A percentile compares a stretch with the other conserved stretches of the same genome.
Conservation (phyloP, 805 yeast genomes). For the Pichia manshurica region DNA sequence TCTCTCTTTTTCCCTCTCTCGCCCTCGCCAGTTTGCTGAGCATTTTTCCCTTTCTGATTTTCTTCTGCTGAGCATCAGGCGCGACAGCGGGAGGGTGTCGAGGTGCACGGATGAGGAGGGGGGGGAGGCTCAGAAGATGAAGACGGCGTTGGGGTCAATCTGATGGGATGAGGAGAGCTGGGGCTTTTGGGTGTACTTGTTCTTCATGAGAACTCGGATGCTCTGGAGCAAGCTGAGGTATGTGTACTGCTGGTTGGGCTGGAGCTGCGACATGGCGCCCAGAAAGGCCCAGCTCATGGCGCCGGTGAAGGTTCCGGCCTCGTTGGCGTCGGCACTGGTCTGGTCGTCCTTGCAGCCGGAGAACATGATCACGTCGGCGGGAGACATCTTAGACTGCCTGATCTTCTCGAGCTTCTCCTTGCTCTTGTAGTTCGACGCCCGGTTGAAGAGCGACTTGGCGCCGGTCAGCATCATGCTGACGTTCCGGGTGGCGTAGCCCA, state of each 20-base stretch:
- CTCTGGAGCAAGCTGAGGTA: conserved; percentile 65
- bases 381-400: conserved; percentile 53
- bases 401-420: conserved; percentile 33
- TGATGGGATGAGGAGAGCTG: conserved; percentile 80
- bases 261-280: conserved; percentile 45
- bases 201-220: conserved; percentile 56
- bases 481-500: conserved; percentile 58
- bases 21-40: too few species aligned
- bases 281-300: conserved; percentile 82
- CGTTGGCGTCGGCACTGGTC: conserved; percentile 76
- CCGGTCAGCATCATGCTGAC: conserved; percentile 37
- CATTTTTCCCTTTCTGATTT: too few species aligned
- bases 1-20: too few species aligned
- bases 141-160: conserved; percentile 49
- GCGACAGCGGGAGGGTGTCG: background rate
- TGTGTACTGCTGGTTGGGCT: conserved; percentile 52
- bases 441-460: conserved; percentile 32
- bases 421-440: conserved; percentile 29
- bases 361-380: conserved; percentile 71
- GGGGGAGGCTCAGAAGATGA: conserved; percentile 26
- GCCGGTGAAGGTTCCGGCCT: conserved; percentile 68
- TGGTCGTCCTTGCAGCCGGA: conserved; percentile 83
- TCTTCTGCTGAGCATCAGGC: too few species aligned
- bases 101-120: background rate
- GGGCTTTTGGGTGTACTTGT: conserved; percentile 75